A percentile compares a stretch with the other conserved stretches of the same genome.
Evolutionary conservation across 257 asterid genomes (phyloP).

Genomic region (Rhazya stricta): DNA sequence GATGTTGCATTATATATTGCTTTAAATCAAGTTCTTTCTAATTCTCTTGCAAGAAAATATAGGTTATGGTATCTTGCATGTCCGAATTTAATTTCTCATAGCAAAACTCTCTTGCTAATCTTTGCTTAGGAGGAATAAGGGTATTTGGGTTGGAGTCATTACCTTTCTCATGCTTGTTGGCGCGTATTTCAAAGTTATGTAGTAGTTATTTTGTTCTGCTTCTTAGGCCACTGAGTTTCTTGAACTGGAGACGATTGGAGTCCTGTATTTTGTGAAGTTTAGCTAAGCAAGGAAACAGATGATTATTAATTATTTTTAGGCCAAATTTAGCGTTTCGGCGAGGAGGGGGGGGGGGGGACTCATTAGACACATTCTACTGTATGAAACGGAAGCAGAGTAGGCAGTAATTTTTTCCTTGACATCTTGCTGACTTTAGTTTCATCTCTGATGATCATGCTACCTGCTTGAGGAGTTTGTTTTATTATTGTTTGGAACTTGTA

Average conservation of each 20-base stretch:
- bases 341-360: no score
- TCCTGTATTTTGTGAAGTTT: not conserved
- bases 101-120: not conserved
- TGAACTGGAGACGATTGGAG: not conserved
- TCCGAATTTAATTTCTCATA: not conserved
- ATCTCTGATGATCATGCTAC: not conserved
- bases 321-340: no score
- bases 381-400: not conserved
- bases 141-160: not conserved
- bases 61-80: not conserved
- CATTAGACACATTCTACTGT: not conserved
- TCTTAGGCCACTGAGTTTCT: not conserved
- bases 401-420: not conserved
- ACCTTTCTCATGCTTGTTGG: not conserved
- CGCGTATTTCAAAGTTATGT: conserved; percentile 1
- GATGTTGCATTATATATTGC: not conserved
- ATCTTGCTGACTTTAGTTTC: not conserved
- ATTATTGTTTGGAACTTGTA: not conserved
- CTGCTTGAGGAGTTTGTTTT: no score
- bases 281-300: not conserved
- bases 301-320: not conserved
- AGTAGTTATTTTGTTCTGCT: not conserved
- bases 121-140: not conserved
- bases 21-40: not conserved
- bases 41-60: not conserved